phyloP scores from a whole-genome alignment of 2,329 filamentous ascomycete genomes.

The Truncatella angustata region DNA sequence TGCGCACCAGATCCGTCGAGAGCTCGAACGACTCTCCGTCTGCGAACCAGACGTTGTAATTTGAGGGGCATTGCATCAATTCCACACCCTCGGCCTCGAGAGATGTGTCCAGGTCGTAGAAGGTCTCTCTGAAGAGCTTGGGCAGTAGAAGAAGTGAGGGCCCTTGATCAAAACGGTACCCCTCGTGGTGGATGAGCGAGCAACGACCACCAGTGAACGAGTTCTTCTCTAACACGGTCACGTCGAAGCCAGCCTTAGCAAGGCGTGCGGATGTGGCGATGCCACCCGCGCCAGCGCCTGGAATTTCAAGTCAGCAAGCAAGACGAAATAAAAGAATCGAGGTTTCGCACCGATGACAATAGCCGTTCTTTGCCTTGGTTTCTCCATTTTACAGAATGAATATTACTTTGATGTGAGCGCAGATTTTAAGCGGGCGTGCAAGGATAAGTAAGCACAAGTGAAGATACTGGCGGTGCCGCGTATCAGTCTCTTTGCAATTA shows the following conservation, averaged over 20 bases:
- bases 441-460: too few relatives aligned
- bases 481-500: background rate
- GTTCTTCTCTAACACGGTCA: slow-evolving; percentile 81
- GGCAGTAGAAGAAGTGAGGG: slow-evolving; percentile 72
- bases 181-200: slow-evolving; percentile 59
- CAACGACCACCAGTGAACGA: slow-evolving; percentile 70
- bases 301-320: slow-evolving; percentile 9
- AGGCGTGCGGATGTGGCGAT: slow-evolving; percentile 70
- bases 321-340: background rate
- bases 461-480: background rate
- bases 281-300: slow-evolving; percentile 69
- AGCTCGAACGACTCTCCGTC: slow-evolving; percentile 64
- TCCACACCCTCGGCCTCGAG: slow-evolving; percentile 65
- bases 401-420: background rate
- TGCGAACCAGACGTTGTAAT: slow-evolving; percentile 73
- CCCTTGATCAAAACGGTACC: slow-evolving; percentile 73
- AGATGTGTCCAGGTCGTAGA: slow-evolving; percentile 65
- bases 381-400: slow-evolving; percentile 22
- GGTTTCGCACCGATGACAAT: slow-evolving; percentile 49
- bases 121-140: slow-evolving; percentile 67
- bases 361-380: slow-evolving; percentile 39
- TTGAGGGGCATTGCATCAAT: slow-evolving; percentile 70
- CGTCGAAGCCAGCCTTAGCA: slow-evolving; percentile 65
- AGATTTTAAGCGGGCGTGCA: too few relatives aligned
- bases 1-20: slow-evolving; percentile 65